These are phyloP conservation scores for Rhodomyrtus tomentosa DNA, from an alignment of 345 rosid genomes.

Conservation along the genomic window DNA sequence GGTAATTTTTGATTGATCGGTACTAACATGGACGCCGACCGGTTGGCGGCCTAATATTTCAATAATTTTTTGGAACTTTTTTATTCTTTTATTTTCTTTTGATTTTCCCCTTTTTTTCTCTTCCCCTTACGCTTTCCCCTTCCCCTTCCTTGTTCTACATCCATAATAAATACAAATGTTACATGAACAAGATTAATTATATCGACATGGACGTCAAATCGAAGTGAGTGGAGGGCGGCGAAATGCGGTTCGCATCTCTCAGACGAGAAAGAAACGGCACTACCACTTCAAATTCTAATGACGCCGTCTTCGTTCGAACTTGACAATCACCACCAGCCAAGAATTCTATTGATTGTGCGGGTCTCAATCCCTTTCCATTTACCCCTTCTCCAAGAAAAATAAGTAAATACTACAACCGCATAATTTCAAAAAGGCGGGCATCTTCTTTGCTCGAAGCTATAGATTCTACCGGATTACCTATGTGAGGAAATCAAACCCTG, in stretches of 20 bases:
- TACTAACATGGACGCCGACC: no score
- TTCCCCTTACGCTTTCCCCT: no score
- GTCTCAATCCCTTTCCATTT: neutral
- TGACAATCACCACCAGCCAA: neutral
- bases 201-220: neutral
- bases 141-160: no score
- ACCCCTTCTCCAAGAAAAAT: neutral
- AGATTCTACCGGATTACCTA: neutral
- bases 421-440: neutral
- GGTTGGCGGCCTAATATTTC: no score
- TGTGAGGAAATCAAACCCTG: neutral
- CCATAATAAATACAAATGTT: no score
- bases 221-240: neutral
- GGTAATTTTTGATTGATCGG: rapidly evolving
- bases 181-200: no score
- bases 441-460: neutral
- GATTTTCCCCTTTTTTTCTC: no score
- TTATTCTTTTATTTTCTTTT: no score
- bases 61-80: no score
- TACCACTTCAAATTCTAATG: neutral
- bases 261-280: neutral
- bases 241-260: neutral
- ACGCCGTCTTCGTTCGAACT: neutral
- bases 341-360: neutral
- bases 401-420: neutral